A percentile compares a stretch with the other conserved stretches of the same genome.
Conservation (phyloP, 1,284 basidiomycete genomes). For the Trichosporon coremiiforme region DNA sequence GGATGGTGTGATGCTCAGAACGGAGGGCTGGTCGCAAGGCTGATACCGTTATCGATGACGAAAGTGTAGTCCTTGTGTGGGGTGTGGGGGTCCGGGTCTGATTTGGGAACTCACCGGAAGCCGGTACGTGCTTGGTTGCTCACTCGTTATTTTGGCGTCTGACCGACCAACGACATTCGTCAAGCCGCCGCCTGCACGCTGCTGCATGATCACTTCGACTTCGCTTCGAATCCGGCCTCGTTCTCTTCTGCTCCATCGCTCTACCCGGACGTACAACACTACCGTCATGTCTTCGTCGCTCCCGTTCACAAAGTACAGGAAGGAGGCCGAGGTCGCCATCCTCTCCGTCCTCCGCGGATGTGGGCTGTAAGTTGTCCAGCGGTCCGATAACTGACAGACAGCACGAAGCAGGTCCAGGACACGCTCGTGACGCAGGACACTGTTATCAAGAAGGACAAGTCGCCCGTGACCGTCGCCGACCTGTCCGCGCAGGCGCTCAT, state of each 20-base stretch:
- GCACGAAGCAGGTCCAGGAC: constrained; percentile 85
- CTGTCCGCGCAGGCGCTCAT: constrained; percentile 88
- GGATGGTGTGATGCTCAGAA: constrained; percentile 9
- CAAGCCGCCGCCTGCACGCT: neutral
- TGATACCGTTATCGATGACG: constrained; percentile 25
- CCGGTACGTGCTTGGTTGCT: neutral
- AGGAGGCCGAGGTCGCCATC: constrained; percentile 67
- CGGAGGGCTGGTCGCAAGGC: constrained; percentile 4
- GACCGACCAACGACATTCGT: constrained; percentile 3
- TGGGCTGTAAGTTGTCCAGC: constrained; percentile 15
- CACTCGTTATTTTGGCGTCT: constrained; percentile 8
- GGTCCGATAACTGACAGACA: constrained; percentile 30
- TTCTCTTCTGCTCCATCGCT: constrained; percentile 14
- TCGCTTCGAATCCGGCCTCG: constrained; percentile 8
- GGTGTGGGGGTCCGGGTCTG: neutral
- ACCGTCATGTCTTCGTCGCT: constrained; percentile 30
- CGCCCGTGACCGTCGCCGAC: constrained; percentile 93
- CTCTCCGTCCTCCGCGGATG: constrained; percentile 90
- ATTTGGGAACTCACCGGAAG: constrained; percentile 26
- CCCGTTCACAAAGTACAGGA: constrained; percentile 46
- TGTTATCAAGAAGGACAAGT: constrained; percentile 89
- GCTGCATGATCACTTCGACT: neutral
- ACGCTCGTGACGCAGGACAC: constrained; percentile 84
- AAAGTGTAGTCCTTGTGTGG: neutral
- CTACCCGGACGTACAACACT: constrained; percentile 14